Percentiles rank a stretch among this genome's conserved stretches.
These are phyloP conservation scores for Pyracantha coccinea DNA, from an alignment of 331 rosid species.

Conservation along the genomic window DNA sequence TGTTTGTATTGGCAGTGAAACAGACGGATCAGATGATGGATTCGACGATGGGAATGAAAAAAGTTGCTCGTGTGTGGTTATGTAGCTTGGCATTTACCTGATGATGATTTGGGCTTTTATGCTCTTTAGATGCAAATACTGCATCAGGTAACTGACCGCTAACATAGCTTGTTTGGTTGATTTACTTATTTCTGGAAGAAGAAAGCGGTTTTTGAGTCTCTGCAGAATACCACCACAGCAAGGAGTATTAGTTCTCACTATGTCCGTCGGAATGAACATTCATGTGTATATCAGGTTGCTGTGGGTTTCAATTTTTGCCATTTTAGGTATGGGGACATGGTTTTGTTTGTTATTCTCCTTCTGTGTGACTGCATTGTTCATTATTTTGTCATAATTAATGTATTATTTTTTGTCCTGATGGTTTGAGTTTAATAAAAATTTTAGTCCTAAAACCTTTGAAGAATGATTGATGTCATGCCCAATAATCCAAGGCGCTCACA, in stretches of 20 bases:
- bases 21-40: slow-evolving; percentile 81
- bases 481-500: neutral
- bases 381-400: slow-evolving; percentile 48
- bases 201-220: slow-evolving; percentile 25
- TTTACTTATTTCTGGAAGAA: slow-evolving; percentile 24
- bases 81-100: slow-evolving; percentile 49
- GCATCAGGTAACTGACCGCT: slow-evolving; percentile 27
- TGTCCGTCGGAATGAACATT: slow-evolving; percentile 27
- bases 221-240: slow-evolving; percentile 12
- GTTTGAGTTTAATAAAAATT: slow-evolving; percentile 15
- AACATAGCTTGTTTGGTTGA: slow-evolving; percentile 16
- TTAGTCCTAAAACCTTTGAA: slow-evolving; percentile 3
- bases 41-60: slow-evolving; percentile 64
- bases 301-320: slow-evolving; percentile 64
- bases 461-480: neutral
- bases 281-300: slow-evolving; percentile 41
- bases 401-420: slow-evolving; percentile 13
- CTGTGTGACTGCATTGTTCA: slow-evolving; percentile 50
- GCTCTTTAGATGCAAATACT: slow-evolving; percentile 5
- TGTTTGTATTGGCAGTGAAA: slow-evolving; percentile 63
- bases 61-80: slow-evolving; percentile 71
- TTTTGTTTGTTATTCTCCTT: slow-evolving; percentile 43
- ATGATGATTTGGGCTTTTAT: slow-evolving; percentile 24
- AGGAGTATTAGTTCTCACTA: slow-evolving; percentile 15
- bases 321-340: slow-evolving; percentile 26